These are phyloP conservation scores for Phytophthora pinifolia DNA, from an alignment of 352 stramenopile species.

Conservation along the genomic window DNA sequence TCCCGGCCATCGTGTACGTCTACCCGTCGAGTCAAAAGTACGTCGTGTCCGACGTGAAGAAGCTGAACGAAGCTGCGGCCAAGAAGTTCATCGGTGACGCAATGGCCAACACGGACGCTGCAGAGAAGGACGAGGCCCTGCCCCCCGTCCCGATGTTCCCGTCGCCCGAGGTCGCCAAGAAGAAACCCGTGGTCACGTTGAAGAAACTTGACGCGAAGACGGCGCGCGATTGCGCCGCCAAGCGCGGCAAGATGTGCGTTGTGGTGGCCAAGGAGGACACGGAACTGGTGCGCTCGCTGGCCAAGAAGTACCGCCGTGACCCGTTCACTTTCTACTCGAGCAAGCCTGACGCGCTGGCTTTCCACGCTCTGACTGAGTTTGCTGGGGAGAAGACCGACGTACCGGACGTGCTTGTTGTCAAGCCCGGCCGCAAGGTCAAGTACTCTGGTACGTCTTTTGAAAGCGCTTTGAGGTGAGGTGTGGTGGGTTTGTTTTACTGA, in stretches of 20 bases:
- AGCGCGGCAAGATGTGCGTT: constrained; percentile 76
- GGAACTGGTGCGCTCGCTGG: constrained; percentile 48
- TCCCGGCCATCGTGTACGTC: constrained; percentile 68
- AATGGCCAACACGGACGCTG: constrained; percentile 30
- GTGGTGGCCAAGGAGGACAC: constrained; percentile 49
- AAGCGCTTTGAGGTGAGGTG: not conserved
- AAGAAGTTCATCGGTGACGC: constrained; percentile 62
- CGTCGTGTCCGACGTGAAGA: constrained; percentile 28
- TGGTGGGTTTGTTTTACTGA: constrained; percentile 9
- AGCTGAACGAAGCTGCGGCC: constrained; percentile 47
- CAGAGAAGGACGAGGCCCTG: constrained; percentile 35
- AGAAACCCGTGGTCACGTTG: constrained; percentile 59
- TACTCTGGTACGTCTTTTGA: constrained; percentile 47
- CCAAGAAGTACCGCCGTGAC: constrained; percentile 80
- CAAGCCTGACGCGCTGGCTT: constrained; percentile 31
- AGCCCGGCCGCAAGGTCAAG: constrained; percentile 61
- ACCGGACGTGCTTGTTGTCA: constrained; percentile 52
- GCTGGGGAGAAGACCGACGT: constrained; percentile 26
- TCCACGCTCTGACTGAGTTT: constrained; percentile 43
- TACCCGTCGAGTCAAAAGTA: constrained; percentile 51
- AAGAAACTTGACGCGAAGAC: constrained; percentile 37
- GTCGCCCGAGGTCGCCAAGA: constrained; percentile 67
- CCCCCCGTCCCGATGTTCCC: constrained; percentile 57
- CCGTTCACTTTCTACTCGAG: constrained; percentile 64
- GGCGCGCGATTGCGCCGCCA: constrained; percentile 42